Base-by-base conservation (phyloP, 371 early-diverging fungal genomes). In the Phascolomyces articulosus region DNA sequence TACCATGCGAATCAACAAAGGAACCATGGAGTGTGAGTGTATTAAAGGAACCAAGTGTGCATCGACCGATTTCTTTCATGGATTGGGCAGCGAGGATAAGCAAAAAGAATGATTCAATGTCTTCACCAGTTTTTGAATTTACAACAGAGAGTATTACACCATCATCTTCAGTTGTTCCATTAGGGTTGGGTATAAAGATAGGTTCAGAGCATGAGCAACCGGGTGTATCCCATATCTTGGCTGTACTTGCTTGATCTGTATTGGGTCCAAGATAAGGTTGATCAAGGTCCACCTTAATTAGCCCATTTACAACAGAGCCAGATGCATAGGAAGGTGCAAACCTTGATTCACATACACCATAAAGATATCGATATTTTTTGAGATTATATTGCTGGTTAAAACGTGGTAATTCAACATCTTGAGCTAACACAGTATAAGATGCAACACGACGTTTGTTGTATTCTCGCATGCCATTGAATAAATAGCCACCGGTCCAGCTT, bases 141-240 rank as follows among this genome's bases (percentile, higher is more conserved):
- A 89, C 87, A 40, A 86, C 75, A 16, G 86, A 80, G 29, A 90
- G 55, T 18, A 91, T 62, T 1, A 89, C 87, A 51, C 90, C 90
- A 49, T 91, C 87, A 44, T 90, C 91, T 72, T 91, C 91, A 13
- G 62, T 74, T 7, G 60, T 68, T 0, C 79, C 85, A 8, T 84
- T 73, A 7, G 77, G 79, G 40, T 68, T 58, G 2, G 87, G 83
- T 18, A 91, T 76, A 77, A 91, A 90, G 20, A 91, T 75, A 8
- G 91, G 91, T 58, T 90, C 89, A n/a, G 87, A 79, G 54, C 89
- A 88, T 15, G 82, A 85, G 40, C 88, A 87, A 2, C 85, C 82
- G 24, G 80, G 82, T 44, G 74, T 66, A 29, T 83, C 83, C 83
- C 83, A 83, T 1, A 75, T 69, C 20, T 67, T 66, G 2, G 80